Evolutionary conservation across 495 filamentous ascomycete genomes (phyloP).

Genomic region (Thozetella sp.): DNA sequence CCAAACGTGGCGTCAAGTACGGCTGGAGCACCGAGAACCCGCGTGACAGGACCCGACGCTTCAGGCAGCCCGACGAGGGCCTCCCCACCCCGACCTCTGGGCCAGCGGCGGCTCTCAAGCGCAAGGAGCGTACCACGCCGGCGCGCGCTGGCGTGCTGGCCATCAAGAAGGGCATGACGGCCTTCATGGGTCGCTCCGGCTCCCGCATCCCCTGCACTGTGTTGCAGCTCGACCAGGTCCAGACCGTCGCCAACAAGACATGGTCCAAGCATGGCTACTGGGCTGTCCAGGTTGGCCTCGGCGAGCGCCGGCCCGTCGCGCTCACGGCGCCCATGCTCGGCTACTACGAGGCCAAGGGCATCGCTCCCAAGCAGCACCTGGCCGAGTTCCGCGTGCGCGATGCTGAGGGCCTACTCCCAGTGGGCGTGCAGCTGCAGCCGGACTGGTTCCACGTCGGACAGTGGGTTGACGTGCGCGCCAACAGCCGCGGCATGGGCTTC

Average conservation of each 20-base stretch:
- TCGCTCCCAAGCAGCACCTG: conserved; percentile 80
- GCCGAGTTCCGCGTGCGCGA: conserved; percentile 87
- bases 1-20: conserved; percentile 51
- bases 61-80: conserved; percentile 51
- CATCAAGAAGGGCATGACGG: conserved; percentile 94
- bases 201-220: conserved; percentile 85
- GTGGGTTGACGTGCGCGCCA: conserved; percentile 81
- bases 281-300: conserved; percentile 86
- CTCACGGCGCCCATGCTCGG: conserved; percentile 79
- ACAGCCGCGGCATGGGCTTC: conserved; percentile 85
- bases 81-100: conserved; percentile 67
- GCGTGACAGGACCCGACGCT: conserved; percentile 35
- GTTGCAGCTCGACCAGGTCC: conserved; percentile 89
- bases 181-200: conserved; percentile 79
- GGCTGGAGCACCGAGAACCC: conserved; percentile 51
- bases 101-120: conserved; percentile 76
- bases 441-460: conserved; percentile 90
- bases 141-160: conserved; percentile 80
- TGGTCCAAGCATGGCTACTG: conserved; percentile 81
- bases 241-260: conserved; percentile 86
- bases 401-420: conserved; percentile 67
- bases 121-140: conserved; percentile 75
- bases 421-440: conserved; percentile 74
- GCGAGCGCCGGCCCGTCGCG: conserved; percentile 75
- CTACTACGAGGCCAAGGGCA: conserved; percentile 75